A percentile compares a stretch with the other conserved stretches of the same genome.
Evolutionary conservation across 805 yeast species (phyloP).

Genomic region (Kurtzmaniella fragi): DNA sequence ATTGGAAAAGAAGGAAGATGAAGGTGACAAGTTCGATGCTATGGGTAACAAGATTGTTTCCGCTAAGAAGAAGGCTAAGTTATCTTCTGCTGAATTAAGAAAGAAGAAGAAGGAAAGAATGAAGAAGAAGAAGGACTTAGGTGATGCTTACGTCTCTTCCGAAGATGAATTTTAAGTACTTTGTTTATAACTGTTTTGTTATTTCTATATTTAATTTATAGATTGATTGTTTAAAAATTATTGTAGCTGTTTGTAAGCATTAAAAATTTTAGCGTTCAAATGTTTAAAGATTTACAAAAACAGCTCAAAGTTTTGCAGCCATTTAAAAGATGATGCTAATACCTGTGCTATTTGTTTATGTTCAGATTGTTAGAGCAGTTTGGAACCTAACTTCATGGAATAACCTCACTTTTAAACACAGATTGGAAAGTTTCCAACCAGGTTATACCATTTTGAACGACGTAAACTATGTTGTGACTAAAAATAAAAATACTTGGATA

Average conservation of each 20-base stretch:
- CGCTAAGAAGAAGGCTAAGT: slow-evolving; percentile 94
- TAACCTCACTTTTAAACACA: not conserved
- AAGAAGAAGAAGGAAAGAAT: slow-evolving; percentile 99
- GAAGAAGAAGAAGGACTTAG: slow-evolving; percentile 99
- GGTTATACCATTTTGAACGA: not conserved
- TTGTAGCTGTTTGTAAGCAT: slow-evolving; percentile 1
- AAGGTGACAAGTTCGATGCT: slow-evolving; percentile 98
- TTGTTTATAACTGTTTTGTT: slow-evolving; percentile 2
- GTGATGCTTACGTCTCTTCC: slow-evolving; percentile 94
- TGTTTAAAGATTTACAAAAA: not conserved
- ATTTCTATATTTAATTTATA: not conserved
- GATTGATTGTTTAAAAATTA: not conserved
- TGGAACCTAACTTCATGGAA: not conserved
- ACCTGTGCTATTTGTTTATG: too few relatives aligned
- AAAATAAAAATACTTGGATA: slow-evolving; percentile 2
- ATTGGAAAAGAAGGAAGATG: slow-evolving; percentile 92
- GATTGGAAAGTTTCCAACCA: not conserved
- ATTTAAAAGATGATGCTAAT: too few relatives aligned
- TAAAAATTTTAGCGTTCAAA: slow-evolving; percentile 1
- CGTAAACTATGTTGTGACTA: not conserved
- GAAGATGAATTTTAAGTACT: slow-evolving; percentile 68
- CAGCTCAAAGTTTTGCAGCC: too few relatives aligned
- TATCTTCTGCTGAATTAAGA: slow-evolving; percentile 98
- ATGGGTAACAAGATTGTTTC: slow-evolving; percentile 99
- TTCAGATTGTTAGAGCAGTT: not conserved